Evolutionary conservation across 495 filamentous ascomycete species (phyloP).

Genomic region (Daldinia decipiens): DNA sequence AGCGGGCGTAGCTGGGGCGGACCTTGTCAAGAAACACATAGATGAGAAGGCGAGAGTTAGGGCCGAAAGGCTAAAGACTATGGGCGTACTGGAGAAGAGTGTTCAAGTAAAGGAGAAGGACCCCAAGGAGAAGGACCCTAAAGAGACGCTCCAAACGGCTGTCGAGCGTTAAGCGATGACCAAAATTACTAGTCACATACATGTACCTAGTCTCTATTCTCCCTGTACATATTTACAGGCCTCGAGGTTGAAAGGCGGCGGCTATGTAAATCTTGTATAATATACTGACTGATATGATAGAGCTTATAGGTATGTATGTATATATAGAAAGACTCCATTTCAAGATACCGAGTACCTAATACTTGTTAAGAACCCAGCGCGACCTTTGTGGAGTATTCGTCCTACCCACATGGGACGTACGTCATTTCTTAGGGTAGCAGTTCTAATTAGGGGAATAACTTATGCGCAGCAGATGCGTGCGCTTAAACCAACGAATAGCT

Average conservation of each 20-base stretch:
- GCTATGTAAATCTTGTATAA: slow-evolving; percentile 7
- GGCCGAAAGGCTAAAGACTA: slow-evolving; percentile 40
- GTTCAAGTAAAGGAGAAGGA: slow-evolving; percentile 27
- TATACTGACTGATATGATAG: slow-evolving; percentile 2
- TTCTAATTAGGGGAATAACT: slow-evolving; percentile 26
- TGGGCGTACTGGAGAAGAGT: slow-evolving; percentile 27
- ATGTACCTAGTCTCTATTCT: neutral
- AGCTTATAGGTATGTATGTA: too few relatives aligned
- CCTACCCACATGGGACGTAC: slow-evolving; percentile 30
- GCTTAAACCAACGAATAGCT: slow-evolving; percentile 4
- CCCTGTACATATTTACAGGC: slow-evolving; percentile 15
- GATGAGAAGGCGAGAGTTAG: slow-evolving; percentile 41
- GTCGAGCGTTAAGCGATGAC: slow-evolving; percentile 7
- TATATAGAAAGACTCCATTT: slow-evolving; percentile 9
- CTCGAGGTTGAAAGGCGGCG: neutral
- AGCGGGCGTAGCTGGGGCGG: slow-evolving; percentile 57
- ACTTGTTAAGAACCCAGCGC: neutral
- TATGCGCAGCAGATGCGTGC: slow-evolving; percentile 20
- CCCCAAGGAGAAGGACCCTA: neutral
- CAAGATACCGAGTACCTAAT: neutral
- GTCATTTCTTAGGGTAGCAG: slow-evolving; percentile 28
- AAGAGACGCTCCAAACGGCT: slow-evolving; percentile 5
- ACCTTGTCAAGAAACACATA: slow-evolving; percentile 41
- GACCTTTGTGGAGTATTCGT: neutral
- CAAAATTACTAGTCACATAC: neutral